Evolutionary conservation across 2,329 filamentous ascomycete genomes (phyloP), one percentile per base, ranked within the genome.

Genomic region (Emericellopsis cladophorae): DNA sequence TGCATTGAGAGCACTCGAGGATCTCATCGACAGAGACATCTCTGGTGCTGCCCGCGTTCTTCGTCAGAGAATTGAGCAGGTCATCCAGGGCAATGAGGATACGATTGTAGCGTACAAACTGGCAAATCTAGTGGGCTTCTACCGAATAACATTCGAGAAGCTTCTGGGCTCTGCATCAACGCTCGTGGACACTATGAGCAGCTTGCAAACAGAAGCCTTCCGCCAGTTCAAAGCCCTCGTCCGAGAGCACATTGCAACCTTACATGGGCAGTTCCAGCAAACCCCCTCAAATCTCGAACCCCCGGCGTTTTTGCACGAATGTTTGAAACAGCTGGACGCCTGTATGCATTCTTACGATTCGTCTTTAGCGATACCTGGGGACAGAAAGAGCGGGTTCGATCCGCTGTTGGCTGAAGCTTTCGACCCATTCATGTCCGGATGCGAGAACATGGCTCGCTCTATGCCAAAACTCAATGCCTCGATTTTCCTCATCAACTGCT

Each of bases 41-140:
- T 76, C 79, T 3, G 85, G 86, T 1, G 88, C 90, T 4, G 79
- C 83, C 31, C 77, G 86, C 18, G 76, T 89, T n/a, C 62, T 96
- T n/a, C 79, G 84, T 22, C 89, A 95, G 57, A 75, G 90, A 26
- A 79, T 93, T 40, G 89, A 95, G 58, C 84, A 96, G 52, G 84
- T 94, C 16, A 82, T 96, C 14, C 88, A 94, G 51, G 84, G 84
- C 45, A 90, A 95, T 56, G 89, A 95, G 50, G 89, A 96, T 44
- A 82, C 82, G 1, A 85, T 93, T 16, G 67, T 88, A 38, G 81
- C 87, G 29, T 98, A 95, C 65, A 92, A 88, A 56, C 78, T 96
- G 33, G 81, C 86, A 10, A 95, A 94, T 51, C 68, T 98, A 2
- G 71, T 96, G 34, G 79, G 77, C 33, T 98, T 98, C 61, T 98